phyloP scores from a whole-genome alignment of 2,329 filamentous ascomycete species.

The Lachnellula arida region DNA sequence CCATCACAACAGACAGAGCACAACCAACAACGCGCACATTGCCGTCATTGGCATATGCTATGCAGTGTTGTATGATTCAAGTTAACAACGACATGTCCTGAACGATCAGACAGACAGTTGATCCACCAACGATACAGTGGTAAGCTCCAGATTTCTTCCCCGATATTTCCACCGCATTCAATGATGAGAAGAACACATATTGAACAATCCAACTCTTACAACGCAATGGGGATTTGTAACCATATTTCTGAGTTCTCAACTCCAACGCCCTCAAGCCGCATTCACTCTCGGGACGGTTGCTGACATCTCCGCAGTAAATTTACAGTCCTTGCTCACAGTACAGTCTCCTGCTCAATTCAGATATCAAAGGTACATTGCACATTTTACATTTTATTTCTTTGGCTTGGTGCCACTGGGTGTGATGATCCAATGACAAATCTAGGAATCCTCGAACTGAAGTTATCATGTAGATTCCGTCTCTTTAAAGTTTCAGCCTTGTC shows the following conservation, averaged over 20 bases:
- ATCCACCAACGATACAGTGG: conserved; percentile 1
- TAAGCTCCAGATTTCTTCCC: conserved; percentile 11
- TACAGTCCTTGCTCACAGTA: not conserved
- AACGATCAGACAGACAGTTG: too few relatives aligned
- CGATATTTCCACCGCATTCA: conserved; percentile 18
- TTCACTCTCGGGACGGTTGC: not conserved
- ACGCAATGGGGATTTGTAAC: conserved; percentile 32
- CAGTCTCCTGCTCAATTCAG: not conserved
- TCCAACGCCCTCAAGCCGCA: not conserved
- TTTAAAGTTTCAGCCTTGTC: conserved; percentile 42
- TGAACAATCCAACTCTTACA: conserved; percentile 43
- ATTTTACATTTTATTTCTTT: conserved; percentile 10
- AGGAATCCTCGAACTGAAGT: conserved; percentile 36
- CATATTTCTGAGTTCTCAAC: conserved; percentile 33
- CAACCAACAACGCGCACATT: not conserved
- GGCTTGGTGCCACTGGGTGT: conserved; percentile 21
- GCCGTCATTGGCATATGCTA: not conserved
- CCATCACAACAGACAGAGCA: conserved; percentile 50
- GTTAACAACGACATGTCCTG: too few relatives aligned
- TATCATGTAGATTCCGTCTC: conserved; percentile 36
- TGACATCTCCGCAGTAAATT: not conserved
- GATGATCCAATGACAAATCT: conserved; percentile 34
- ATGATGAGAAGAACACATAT: conserved; percentile 37
- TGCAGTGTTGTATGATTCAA: too few relatives aligned
- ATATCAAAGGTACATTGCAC: conserved; percentile 28